Evolutionary conservation across 306 rosid genomes (phyloP).

Genomic region (Prunus mume): DNA sequence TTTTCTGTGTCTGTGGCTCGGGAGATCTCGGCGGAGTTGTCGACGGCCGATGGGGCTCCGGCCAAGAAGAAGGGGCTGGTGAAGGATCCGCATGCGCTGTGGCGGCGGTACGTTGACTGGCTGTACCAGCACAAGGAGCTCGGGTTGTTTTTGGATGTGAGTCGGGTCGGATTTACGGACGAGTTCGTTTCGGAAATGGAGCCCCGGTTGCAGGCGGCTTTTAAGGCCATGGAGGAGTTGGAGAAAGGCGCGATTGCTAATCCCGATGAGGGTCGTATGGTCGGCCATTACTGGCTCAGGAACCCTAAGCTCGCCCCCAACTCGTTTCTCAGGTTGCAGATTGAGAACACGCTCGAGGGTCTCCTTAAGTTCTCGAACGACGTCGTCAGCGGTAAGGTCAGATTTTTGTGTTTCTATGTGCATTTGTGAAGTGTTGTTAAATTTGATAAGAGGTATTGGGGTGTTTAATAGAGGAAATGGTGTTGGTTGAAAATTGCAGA

Average conservation of each 20-base stretch:
- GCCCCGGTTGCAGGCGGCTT: constrained; percentile 63
- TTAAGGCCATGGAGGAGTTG: constrained; percentile 72
- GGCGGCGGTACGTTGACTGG: constrained; percentile 85
- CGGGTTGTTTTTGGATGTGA: constrained; percentile 75
- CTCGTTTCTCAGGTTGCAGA: constrained; percentile 54
- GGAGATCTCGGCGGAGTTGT: constrained; percentile 48
- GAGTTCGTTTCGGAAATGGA: constrained; percentile 80
- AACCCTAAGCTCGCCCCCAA: constrained; percentile 73
- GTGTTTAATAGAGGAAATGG: constrained; percentile 7
- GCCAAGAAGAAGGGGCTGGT: constrained; percentile 39
- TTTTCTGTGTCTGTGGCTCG: constrained; percentile 54
- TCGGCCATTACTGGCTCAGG: constrained; percentile 95
- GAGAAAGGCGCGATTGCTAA: constrained; percentile 94
- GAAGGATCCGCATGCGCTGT: constrained; percentile 69
- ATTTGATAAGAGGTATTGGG: neutral
- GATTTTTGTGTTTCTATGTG: constrained; percentile 16
- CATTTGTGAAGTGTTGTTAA: neutral
- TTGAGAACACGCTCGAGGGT: constrained; percentile 63
- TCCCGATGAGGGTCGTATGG: constrained; percentile 97
- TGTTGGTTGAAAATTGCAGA: constrained; percentile 43
- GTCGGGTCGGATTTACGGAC: constrained; percentile 90
- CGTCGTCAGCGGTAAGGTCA: constrained; percentile 91
- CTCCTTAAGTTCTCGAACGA: constrained; percentile 62
- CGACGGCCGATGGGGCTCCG: constrained; percentile 23
- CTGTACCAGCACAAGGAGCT: constrained; percentile 88